These are phyloP conservation scores for Solanum virginianum DNA, from an alignment of 257 asterid genomes.

Conservation along the genomic window DNA sequence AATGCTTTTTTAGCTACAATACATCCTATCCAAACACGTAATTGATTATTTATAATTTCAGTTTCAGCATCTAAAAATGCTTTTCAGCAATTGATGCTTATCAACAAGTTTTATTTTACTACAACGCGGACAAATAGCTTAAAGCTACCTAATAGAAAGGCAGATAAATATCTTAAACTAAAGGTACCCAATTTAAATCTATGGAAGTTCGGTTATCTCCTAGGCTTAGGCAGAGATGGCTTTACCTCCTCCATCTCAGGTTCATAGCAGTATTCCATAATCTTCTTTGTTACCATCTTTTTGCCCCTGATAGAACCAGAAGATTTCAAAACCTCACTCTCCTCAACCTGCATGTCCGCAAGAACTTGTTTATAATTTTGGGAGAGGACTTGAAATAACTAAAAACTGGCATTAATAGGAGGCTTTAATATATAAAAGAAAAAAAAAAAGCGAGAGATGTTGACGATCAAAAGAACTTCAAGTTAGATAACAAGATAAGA, in stretches of 20 bases:
- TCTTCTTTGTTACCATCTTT: constrained; percentile 46
- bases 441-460: neutral
- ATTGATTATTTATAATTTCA: neutral
- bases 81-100: neutral
- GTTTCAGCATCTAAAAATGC: neutral
- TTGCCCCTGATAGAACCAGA: constrained; percentile 58
- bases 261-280: constrained; percentile 88
- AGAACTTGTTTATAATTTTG: neutral
- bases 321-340: constrained; percentile 46
- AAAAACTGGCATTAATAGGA: neutral
- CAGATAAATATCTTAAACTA: neutral
- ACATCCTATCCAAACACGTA: neutral
- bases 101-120: neutral
- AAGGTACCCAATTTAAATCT: neutral
- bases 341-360: constrained; percentile 43
- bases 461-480: neutral
- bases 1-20: neutral
- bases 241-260: constrained; percentile 99
- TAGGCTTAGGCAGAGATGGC: neutral
- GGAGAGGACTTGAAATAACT: neutral
- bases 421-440: neutral
- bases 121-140: neutral
- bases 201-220: neutral
- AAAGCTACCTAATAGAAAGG: neutral
- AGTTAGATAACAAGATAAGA: constrained; percentile 9